Conservation (phyloP, 805 yeast species). For the Saturnispora bothae region DNA sequence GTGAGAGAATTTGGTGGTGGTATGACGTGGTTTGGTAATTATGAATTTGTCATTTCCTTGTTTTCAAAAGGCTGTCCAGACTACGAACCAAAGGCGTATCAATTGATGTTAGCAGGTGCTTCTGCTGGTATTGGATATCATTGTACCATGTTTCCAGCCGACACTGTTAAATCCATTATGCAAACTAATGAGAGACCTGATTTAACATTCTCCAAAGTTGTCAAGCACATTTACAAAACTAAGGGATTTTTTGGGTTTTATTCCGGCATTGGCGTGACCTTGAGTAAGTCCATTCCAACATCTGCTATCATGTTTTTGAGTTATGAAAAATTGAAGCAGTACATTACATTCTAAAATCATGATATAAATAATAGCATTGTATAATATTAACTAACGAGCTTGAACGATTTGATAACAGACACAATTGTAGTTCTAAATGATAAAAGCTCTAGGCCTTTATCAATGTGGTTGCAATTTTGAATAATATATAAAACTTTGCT, state of each 20-base stretch:
- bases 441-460: too few species aligned
- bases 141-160: slow-evolving; percentile 75
- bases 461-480: too few species aligned
- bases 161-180: slow-evolving; percentile 78
- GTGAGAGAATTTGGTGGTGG: slow-evolving; percentile 83
- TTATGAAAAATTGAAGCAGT: slow-evolving; percentile 52
- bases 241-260: slow-evolving; percentile 69
- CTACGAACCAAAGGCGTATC: slow-evolving; percentile 32
- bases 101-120: slow-evolving; percentile 70
- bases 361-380: too few species aligned
- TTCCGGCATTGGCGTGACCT: slow-evolving; percentile 75
- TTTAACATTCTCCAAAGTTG: slow-evolving; percentile 28
- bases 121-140: slow-evolving; percentile 78
- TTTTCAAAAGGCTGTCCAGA: slow-evolving; percentile 22
- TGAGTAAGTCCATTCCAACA: slow-evolving; percentile 77
- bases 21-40: slow-evolving; percentile 89
- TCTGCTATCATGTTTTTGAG: slow-evolving; percentile 77
- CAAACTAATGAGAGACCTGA: slow-evolving; percentile 39
- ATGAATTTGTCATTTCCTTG: slow-evolving; percentile 43
- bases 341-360: slow-evolving; percentile 10
- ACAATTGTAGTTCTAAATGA: too few species aligned
- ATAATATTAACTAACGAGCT: too few species aligned
- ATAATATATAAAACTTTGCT: too few species aligned
- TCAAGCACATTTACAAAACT: slow-evolving; percentile 29
- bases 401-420: too few species aligned